Conservation (phyloP, 1,139 yeast genomes). For the Lodderomyces theae region DNA sequence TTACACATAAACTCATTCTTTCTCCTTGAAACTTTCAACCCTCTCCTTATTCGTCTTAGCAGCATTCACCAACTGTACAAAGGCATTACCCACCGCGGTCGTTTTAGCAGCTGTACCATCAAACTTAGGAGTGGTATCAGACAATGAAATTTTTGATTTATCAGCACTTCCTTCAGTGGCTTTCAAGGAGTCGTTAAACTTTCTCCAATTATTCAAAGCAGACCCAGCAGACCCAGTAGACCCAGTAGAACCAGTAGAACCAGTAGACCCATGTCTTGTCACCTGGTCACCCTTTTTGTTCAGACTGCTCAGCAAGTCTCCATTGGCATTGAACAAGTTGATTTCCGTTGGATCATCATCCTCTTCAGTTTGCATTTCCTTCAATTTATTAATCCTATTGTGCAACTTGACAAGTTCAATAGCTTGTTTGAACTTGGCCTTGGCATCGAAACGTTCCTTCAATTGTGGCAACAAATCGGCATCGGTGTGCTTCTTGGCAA, state of each 20-base stretch:
- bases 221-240: background rate
- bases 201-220: slow-evolving; percentile 25
- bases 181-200: slow-evolving; percentile 22
- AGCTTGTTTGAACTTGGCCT: slow-evolving; percentile 80
- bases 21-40: slow-evolving; percentile 39
- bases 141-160: slow-evolving; percentile 21
- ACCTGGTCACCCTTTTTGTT: slow-evolving; percentile 2
- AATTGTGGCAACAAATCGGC: slow-evolving; percentile 68
- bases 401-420: slow-evolving; percentile 76
- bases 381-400: slow-evolving; percentile 68
- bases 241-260: slow-evolving; percentile 1
- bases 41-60: slow-evolving; percentile 68
- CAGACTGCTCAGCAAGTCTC: slow-evolving; percentile 15
- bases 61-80: slow-evolving; percentile 72
- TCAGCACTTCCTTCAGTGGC: slow-evolving; percentile 12
- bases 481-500: slow-evolving; percentile 46
- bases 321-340: slow-evolving; percentile 37
- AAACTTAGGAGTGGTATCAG: slow-evolving; percentile 15
- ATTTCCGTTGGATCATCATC: slow-evolving; percentile 56
- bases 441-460: slow-evolving; percentile 76
- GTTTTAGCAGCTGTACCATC: slow-evolving; percentile 16
- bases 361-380: slow-evolving; percentile 48
- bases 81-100: slow-evolving; percentile 41
- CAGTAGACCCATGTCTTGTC: too few relatives aligned
- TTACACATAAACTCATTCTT: slow-evolving; percentile 8